phyloP scores from a whole-genome alignment of 1,284 basidiomycete species.

The Austropuccinia psidii region DNA sequence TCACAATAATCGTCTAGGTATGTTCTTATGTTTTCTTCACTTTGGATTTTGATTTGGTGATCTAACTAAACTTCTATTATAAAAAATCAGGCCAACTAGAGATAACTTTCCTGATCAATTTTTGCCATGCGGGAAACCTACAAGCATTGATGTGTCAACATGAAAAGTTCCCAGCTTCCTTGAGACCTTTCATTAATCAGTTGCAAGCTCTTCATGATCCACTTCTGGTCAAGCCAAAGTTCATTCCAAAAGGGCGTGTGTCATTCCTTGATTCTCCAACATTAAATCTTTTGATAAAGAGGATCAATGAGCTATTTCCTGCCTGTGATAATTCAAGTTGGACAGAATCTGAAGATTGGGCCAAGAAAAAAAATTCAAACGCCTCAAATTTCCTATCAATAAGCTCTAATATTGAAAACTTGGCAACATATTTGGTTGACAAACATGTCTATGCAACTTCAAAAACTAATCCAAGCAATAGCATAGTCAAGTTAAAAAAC shows the following conservation, averaged over 20 bases:
- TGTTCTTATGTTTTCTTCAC: not conserved
- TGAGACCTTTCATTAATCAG: slow-evolving; percentile 2
- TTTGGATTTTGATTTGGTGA: not conserved
- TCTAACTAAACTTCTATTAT: not conserved
- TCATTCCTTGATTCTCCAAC: not conserved
- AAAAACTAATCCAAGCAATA: not conserved
- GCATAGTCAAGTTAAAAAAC: not conserved
- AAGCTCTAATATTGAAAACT: too few relatives aligned
- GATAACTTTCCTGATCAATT: not conserved
- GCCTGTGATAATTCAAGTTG: not conserved
- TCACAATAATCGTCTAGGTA: not conserved
- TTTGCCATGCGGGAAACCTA: slow-evolving; percentile 7
- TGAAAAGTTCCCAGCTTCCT: not conserved
- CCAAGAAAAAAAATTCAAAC: too few relatives aligned
- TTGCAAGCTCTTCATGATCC: not conserved
- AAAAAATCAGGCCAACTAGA: not conserved
- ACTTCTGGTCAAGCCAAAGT: not conserved
- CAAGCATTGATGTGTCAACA: not conserved
- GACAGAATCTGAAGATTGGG: not conserved
- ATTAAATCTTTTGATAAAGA: not conserved
- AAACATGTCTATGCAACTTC: not conserved
- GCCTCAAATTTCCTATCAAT: too few relatives aligned
- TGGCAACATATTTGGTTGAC: too few relatives aligned
- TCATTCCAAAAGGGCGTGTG: not conserved
- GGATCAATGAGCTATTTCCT: slow-evolving; percentile 4